A percentile compares a stretch with the other conserved stretches of the same genome.
Evolutionary conservation across 768 basidiomycete genomes (phyloP).

Genomic region (Daedalea quercina): DNA sequence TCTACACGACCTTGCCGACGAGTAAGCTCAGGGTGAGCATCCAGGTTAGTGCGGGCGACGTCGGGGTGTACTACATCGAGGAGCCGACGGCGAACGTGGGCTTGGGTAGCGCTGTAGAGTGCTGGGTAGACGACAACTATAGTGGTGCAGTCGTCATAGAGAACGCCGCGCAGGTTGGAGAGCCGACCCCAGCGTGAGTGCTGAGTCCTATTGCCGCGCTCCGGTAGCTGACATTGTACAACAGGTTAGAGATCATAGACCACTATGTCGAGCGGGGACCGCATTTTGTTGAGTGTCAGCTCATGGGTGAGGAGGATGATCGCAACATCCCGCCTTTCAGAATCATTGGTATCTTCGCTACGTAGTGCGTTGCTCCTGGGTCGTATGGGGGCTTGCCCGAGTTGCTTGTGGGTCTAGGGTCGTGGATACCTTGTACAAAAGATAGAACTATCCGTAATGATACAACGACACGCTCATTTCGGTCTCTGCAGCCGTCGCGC

Average conservation of each 20-base stretch:
- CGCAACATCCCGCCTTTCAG: constrained; percentile 72
- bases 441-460: background rate
- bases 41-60: constrained; percentile 81
- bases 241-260: constrained; percentile 82
- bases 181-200: constrained; percentile 60
- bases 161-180: constrained; percentile 64
- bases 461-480: too few relatives aligned
- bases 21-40: constrained; percentile 81
- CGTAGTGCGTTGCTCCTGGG: constrained; percentile 28
- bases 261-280: constrained; percentile 77
- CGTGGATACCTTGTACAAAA: background rate
- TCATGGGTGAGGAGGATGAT: constrained; percentile 83
- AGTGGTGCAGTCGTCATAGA: constrained; percentile 68
- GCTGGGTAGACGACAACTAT: constrained; percentile 98
- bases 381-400: background rate
- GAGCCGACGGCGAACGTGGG: constrained; percentile 56
- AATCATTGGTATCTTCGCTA: constrained; percentile 85
- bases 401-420: background rate
- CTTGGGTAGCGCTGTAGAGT: constrained; percentile 66
- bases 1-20: constrained; percentile 83
- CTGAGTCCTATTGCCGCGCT: constrained; percentile 4
- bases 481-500: too few relatives aligned
- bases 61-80: constrained; percentile 84
- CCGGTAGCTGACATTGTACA: constrained; percentile 2
- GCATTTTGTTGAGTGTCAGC: constrained; percentile 88